A percentile compares a stretch with the other conserved stretches of the same genome.
Conservation (phyloP, 2,329 filamentous ascomycete species). For the Ascocoryne sarcoides region DNA sequence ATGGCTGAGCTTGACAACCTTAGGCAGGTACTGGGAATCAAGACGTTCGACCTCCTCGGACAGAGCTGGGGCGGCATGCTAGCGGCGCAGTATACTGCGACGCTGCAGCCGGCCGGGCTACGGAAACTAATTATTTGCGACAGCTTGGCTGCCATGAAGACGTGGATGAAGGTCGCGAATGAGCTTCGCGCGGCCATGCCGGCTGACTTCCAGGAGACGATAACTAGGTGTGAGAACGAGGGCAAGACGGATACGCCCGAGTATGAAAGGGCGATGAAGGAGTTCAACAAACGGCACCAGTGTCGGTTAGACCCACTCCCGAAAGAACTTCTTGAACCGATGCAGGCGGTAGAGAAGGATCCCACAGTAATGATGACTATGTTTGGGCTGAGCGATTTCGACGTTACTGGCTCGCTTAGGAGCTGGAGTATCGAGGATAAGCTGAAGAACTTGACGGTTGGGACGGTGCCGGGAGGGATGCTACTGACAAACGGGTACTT, state of each 20-base stretch:
- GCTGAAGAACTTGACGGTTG: slow-evolving; percentile 31
- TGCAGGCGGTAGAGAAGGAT: slow-evolving; percentile 18
- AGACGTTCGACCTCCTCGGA: background rate
- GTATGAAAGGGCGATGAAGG: slow-evolving; percentile 13
- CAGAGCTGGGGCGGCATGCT: background rate
- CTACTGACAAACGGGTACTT: slow-evolving; percentile 36
- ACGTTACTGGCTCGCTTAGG: slow-evolving; percentile 33
- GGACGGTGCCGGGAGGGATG: too few species aligned
- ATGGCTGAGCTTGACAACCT: slow-evolving; percentile 38
- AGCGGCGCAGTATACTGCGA: background rate
- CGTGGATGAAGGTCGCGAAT: slow-evolving; percentile 3
- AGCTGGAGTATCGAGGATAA: slow-evolving; percentile 29
- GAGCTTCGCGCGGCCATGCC: slow-evolving; percentile 13
- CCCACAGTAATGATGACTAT: slow-evolving; percentile 8
- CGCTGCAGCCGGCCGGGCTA: background rate
- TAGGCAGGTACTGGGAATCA: background rate
- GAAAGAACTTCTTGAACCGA: slow-evolving; percentile 13
- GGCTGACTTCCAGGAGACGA: slow-evolving; percentile 6
- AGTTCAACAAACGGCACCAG: slow-evolving; percentile 15
- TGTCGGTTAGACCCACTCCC: slow-evolving; percentile 14
- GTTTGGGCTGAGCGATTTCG: slow-evolving; percentile 27
- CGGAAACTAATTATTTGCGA: background rate
- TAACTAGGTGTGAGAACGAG: slow-evolving; percentile 17
- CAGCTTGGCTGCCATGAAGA: background rate
- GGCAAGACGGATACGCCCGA: slow-evolving; percentile 13